Conservation (phyloP, 164 flowering plant genomes). For the Tetrastigma voinierianum region DNA sequence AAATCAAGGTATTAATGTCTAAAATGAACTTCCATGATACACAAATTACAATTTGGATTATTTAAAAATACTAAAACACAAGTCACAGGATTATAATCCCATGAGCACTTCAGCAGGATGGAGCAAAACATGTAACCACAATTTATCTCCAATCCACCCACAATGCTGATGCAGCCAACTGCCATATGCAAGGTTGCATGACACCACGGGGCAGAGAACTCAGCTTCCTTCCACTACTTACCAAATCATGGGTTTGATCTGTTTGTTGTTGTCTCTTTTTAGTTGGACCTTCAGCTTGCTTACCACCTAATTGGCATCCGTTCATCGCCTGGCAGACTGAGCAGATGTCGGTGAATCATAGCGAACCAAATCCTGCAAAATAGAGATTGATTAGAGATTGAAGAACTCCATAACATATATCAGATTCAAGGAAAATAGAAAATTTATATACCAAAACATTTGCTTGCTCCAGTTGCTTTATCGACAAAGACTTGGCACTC, state of each 20-base stretch:
- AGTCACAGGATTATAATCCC: constrained; percentile 37
- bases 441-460: constrained; percentile 82
- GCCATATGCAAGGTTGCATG: constrained; percentile 23
- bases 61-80: constrained; percentile 47
- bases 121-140: constrained; percentile 23
- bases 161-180: constrained; percentile 24
- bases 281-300: constrained; percentile 98
- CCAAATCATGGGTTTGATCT: constrained; percentile 55
- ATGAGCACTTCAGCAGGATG: constrained; percentile 32
- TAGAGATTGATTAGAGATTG: neutral
- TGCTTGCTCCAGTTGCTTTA: constrained; percentile 95
- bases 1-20: constrained; percentile 56
- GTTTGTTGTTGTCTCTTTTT: constrained; percentile 97
- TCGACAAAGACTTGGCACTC: constrained; percentile 98
- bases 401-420: neutral
- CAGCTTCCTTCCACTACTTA: constrained; percentile 29
- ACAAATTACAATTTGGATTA: constrained; percentile 52
- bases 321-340: constrained; percentile 90
- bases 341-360: constrained; percentile 87
- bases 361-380: constrained; percentile 93
- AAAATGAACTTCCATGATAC: constrained; percentile 59
- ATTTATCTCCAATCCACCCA: constrained; percentile 33
- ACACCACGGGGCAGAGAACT: constrained; percentile 21
- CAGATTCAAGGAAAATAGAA: constrained; percentile 5
- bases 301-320: constrained; percentile 86